Evolutionary conservation across 306 rosid genomes (phyloP), one percentile per base, ranked within the genome.

Genomic region (Casuarina equisetifolia): DNA sequence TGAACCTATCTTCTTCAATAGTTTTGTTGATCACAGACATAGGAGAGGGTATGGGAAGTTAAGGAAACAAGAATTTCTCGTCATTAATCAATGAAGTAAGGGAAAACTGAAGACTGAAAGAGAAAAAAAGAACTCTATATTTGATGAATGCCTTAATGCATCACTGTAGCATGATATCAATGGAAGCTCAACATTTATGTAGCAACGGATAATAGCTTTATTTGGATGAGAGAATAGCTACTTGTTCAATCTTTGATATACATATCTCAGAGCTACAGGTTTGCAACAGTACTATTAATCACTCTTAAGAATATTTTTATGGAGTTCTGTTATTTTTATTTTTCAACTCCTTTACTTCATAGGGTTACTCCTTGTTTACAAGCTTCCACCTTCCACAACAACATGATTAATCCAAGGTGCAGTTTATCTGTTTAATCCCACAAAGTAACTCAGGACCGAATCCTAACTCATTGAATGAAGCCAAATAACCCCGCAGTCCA

Each of bases 1-100:
- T 90, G 51, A 86, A 89, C 84, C 91, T 88, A 76, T 92, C 91
- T 80, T 94, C 98, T 85, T 92, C 93, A 58, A 89, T 87, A 69
- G 94, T 81, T 76, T 83, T 94, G 78, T 83, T 89, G 73, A 89
- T 84, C 77, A 94, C 88, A 80, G 84, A 78, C 52, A 86, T 80
- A 16, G 96, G 87, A 72, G 82, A 79, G 57, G 81, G 88, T 85
- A 75, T 54, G n/a, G 12, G 44, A 36, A 66, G 87, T 87, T 58
- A 84, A 87, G 90, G 80, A 79, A 74, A 75, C 71, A 76, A 77
- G 11, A 70, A 20, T 70, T 25, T 64, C 15, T 35, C 5, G 15
- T 67, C 71, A 40, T 15, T 17, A 36, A 72, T 32, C 40, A 51
- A 72, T 72, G 63, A 1, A 16, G 3, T 43, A 1, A 6, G 3